These are phyloP conservation scores for Mesembryanthemum crystallinum DNA, from an alignment of 148 eudicot genomes.

Conservation along the genomic window DNA sequence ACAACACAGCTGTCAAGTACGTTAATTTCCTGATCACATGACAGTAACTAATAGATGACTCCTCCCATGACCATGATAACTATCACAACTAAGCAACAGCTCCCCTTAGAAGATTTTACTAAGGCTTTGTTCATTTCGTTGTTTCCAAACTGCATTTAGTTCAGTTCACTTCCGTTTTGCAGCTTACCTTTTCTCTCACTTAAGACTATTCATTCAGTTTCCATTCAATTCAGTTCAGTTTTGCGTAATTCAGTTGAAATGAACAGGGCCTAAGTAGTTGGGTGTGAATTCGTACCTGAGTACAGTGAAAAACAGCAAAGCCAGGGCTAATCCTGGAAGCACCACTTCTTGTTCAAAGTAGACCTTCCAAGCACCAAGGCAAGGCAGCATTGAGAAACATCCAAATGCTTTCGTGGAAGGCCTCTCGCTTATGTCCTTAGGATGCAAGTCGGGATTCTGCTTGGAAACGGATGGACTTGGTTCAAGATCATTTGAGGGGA, in stretches of 20 bases:
- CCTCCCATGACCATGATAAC: not conserved
- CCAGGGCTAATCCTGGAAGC: slow-evolving; percentile 77
- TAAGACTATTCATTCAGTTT: too few species aligned
- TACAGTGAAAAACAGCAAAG: slow-evolving; percentile 72
- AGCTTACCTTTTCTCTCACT: too few species aligned
- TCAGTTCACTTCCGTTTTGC: too few species aligned
- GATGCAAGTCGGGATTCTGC: slow-evolving; percentile 25
- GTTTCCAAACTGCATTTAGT: too few species aligned
- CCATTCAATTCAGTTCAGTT: too few species aligned
- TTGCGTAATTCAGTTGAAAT: too few species aligned
- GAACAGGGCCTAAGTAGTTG: too few species aligned
- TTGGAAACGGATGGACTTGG: slow-evolving; percentile 31
- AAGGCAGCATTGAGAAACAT: slow-evolving; percentile 38
- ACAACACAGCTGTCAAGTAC: slow-evolving; percentile 9
- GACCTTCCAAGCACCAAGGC: slow-evolving; percentile 64
- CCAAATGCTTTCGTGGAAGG: slow-evolving; percentile 27
- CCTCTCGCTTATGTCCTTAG: slow-evolving; percentile 14
- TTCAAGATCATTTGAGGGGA: slow-evolving; percentile 30
- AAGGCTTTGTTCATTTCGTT: too few species aligned
- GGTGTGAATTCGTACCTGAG: slow-evolving; percentile 72
- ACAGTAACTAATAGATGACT: not conserved
- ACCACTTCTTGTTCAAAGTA: slow-evolving; percentile 78
- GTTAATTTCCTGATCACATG: not conserved
- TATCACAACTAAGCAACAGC: not conserved
- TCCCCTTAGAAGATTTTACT: not conserved